Evolutionary conservation across 805 yeast genomes (phyloP).

Genomic region (Metschnikowia rubicola): DNA sequence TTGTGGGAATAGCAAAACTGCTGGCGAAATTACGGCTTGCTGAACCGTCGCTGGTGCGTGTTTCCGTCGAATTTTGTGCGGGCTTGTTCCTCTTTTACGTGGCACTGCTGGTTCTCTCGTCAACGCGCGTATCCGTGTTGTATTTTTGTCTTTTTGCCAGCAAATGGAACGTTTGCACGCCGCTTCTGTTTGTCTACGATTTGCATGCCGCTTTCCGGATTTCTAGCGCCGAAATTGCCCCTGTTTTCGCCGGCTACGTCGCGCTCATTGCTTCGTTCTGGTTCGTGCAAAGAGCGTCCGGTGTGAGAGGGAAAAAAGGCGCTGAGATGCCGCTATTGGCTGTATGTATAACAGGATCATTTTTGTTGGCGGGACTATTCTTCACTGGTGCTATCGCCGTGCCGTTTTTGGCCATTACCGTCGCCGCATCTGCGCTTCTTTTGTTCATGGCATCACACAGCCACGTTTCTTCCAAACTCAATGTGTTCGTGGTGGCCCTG

Average conservation of each 20-base stretch:
- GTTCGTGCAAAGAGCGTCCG: slow-evolving; percentile 7
- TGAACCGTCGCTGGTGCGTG: slow-evolving; percentile 3
- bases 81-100: slow-evolving; percentile 22
- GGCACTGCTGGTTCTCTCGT: slow-evolving; percentile 24
- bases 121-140: slow-evolving; percentile 25
- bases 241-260: slow-evolving; percentile 19
- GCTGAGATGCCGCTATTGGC: slow-evolving; percentile 1
- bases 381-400: slow-evolving; percentile 2
- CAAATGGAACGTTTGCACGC: slow-evolving; percentile 29
- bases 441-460: slow-evolving; percentile 11
- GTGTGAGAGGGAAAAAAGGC: not conserved
- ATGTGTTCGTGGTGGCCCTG: slow-evolving; percentile 9
- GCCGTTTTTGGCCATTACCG: slow-evolving; percentile 13
- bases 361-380: slow-evolving; percentile 1
- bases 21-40: slow-evolving; percentile 8
- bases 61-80: slow-evolving; percentile 15
- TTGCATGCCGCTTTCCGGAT: slow-evolving; percentile 14
- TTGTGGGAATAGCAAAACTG: slow-evolving; percentile 18
- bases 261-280: slow-evolving; percentile 17
- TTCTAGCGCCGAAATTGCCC: not conserved
- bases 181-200: slow-evolving; percentile 27
- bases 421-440: slow-evolving; percentile 13
- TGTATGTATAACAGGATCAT: not conserved
- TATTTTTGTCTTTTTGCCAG: slow-evolving; percentile 29
- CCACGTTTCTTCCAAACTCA: slow-evolving; percentile 6